phyloP scores from a whole-genome alignment of 305 asterid species.

The Ajuga reptans region DNA sequence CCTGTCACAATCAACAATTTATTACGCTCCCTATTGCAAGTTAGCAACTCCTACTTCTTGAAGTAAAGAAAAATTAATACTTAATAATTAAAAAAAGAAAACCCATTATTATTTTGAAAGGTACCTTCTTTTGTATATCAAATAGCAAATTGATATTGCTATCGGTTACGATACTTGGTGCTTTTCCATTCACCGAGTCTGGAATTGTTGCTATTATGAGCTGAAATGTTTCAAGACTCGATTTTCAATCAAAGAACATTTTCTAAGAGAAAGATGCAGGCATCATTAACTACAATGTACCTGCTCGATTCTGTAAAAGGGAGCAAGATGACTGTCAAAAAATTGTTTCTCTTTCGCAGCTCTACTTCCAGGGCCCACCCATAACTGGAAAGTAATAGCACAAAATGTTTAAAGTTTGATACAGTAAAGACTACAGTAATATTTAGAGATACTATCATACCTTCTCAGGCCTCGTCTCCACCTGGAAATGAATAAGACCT shows the following conservation, averaged over 20 bases:
- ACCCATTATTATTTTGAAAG: background rate
- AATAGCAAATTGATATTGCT: conserved; percentile 80
- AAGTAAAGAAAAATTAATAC: background rate
- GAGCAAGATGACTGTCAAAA: conserved; percentile 89
- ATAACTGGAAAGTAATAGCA: conserved; percentile 47
- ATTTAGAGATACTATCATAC: conserved; percentile 27
- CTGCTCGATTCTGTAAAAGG: conserved; percentile 98
- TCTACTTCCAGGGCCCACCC: conserved; percentile 99
- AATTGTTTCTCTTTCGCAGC: conserved; percentile 93
- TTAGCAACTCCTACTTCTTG: background rate
- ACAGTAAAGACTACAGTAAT: background rate
- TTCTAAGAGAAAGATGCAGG: conserved; percentile 1
- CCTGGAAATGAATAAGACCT: conserved; percentile 84
- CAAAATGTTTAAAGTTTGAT: conserved; percentile 6
- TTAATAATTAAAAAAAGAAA: background rate
- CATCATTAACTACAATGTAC: conserved; percentile 27
- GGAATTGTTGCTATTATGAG: conserved; percentile 83
- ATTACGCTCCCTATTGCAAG: background rate
- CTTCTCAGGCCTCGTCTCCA: conserved; percentile 98
- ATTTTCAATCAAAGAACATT: conserved; percentile 3
- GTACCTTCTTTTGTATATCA: conserved; percentile 84
- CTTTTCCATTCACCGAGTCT: conserved; percentile 48
- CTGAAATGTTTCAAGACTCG: conserved; percentile 43
- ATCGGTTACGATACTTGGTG: conserved; percentile 79
- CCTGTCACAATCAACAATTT: conserved; percentile 42